Evolutionary conservation across 1,284 basidiomycete genomes (phyloP).

Genomic region (Puccinia triticina): DNA sequence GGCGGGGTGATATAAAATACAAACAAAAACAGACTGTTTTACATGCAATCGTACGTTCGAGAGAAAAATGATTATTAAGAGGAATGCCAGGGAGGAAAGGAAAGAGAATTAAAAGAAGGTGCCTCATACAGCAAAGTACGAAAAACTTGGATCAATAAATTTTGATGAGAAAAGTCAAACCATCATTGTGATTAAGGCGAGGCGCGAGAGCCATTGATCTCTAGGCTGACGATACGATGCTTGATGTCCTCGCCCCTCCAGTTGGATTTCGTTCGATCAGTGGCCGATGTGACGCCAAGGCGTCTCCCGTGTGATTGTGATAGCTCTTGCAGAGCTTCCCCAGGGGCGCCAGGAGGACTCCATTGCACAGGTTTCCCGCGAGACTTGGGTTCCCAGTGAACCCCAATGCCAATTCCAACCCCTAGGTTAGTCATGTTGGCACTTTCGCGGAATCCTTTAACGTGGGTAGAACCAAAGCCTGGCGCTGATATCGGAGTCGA

Average conservation of each 20-base stretch:
- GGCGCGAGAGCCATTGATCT: conserved; percentile 9
- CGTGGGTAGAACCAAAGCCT: conserved; percentile 24
- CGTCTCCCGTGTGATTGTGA: conserved; percentile 1
- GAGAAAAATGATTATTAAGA: background rate
- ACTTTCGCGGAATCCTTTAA: conserved; percentile 35
- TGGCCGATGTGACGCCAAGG: background rate
- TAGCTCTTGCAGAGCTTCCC: background rate
- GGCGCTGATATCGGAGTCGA: conserved; percentile 33
- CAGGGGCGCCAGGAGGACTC: conserved; percentile 32
- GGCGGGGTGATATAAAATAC: conserved; percentile 6
- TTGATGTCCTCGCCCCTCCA: conserved; percentile 42
- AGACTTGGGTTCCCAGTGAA: conserved; percentile 37
- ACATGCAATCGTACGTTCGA: conserved; percentile 5
- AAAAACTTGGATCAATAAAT: conserved; percentile 33
- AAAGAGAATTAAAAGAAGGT: conserved; percentile 10
- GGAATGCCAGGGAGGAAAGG: background rate
- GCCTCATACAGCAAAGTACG: conserved; percentile 9
- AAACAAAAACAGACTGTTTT: conserved; percentile 35
- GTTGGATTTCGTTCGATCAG: conserved; percentile 44
- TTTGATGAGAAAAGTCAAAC: background rate
- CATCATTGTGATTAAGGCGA: background rate
- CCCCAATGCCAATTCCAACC: conserved; percentile 41
- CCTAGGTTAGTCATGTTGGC: conserved; percentile 29
- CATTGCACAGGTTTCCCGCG: conserved; percentile 31
- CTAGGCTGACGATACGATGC: background rate